A percentile compares a stretch with the other conserved stretches of the same genome.
Evolutionary conservation across 2,329 filamentous ascomycete genomes (phyloP).

Genomic region (Scytalidium sp.): DNA sequence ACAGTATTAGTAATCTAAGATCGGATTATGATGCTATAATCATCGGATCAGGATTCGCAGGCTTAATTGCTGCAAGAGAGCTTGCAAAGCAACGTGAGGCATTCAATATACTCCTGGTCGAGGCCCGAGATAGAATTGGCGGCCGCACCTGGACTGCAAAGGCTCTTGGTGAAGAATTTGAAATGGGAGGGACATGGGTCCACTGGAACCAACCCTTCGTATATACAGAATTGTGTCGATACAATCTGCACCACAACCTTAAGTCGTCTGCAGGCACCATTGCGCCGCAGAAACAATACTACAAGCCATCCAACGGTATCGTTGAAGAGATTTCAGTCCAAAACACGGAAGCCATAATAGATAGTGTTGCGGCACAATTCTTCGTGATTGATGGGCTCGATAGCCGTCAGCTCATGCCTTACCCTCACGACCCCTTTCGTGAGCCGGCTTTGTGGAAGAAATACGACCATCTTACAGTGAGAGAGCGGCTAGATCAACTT

Average conservation of each 20-base stretch:
- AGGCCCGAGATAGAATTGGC: constrained; percentile 39
- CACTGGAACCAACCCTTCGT: constrained; percentile 33
- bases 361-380: constrained; percentile 22
- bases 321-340: not conserved
- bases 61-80: constrained; percentile 2
- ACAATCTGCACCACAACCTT: not conserved
- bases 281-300: not conserved
- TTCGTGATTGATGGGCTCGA: constrained; percentile 28
- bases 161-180: constrained; percentile 33
- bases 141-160: constrained; percentile 37
- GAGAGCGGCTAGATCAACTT: not conserved
- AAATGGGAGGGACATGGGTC: constrained; percentile 43
- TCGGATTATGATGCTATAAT: not conserved
- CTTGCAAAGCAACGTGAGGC: constrained; percentile 1
- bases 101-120: constrained; percentile 31
- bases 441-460: constrained; percentile 23
- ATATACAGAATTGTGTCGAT: constrained; percentile 26
- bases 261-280: not conserved
- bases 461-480: constrained; percentile 16
- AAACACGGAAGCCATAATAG: not conserved
- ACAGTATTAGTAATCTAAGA: not conserved
- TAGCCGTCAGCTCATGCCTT: constrained; percentile 32
- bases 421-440: constrained; percentile 30
- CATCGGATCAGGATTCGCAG: constrained; percentile 1
- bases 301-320: not conserved